Evolutionary conservation across 2,329 filamentous ascomycete species (phyloP).

Genomic region (Aureobasidium sp.): DNA sequence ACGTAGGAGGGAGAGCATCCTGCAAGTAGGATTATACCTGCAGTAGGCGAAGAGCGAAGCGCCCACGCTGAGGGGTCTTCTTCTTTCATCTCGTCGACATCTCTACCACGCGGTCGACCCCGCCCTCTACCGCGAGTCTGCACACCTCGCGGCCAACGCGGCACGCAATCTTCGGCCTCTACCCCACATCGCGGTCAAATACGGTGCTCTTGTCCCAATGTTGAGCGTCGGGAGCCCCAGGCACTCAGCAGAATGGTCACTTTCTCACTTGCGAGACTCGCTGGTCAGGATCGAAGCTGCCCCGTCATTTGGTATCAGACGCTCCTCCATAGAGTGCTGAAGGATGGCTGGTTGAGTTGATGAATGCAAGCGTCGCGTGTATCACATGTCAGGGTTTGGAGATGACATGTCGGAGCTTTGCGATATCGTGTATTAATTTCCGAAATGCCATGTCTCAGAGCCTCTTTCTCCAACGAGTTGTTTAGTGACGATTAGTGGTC

Average conservation of each 20-base stretch:
- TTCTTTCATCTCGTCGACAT: background rate
- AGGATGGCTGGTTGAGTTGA: background rate
- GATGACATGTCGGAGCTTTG: background rate
- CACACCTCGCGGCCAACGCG: background rate
- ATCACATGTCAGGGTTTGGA: conserved; percentile 6
- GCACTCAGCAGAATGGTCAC: background rate
- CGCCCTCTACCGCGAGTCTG: conserved; percentile 2
- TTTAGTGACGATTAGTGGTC: background rate
- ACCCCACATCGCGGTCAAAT: background rate
- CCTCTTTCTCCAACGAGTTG: background rate
- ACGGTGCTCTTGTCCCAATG: background rate
- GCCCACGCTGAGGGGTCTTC: background rate
- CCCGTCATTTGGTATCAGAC: background rate
- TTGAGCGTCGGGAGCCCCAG: background rate
- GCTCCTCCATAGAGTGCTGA: too few relatives aligned
- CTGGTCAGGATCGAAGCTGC: background rate
- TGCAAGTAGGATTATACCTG: background rate
- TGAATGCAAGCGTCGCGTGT: background rate
- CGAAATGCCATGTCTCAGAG: background rate
- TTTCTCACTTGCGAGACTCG: background rate
- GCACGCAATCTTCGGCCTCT: background rate
- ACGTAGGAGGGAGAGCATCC: background rate
- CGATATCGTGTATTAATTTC: background rate
- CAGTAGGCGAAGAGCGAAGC: background rate
- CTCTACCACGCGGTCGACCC: background rate